Evolutionary conservation across 2,329 filamentous ascomycete species (phyloP).

Genomic region (Alternaria panax): DNA sequence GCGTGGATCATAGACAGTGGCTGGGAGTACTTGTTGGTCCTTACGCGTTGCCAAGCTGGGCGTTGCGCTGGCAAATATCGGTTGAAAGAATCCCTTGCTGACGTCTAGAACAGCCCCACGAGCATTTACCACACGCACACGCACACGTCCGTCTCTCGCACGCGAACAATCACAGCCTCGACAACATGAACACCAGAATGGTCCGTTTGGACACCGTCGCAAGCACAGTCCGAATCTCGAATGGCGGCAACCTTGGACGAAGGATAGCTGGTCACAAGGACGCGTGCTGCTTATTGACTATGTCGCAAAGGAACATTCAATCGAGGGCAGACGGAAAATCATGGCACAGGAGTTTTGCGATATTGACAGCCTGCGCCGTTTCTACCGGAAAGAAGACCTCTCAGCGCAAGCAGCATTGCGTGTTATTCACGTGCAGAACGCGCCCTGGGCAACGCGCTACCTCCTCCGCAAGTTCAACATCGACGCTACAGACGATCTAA

Average conservation of each 20-base stretch:
- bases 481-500: conserved; percentile 55
- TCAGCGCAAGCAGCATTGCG: conserved; percentile 47
- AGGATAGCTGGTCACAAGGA: conserved; percentile 50
- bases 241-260: conserved; percentile 49
- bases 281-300: conserved; percentile 63
- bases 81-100: conserved; percentile 1
- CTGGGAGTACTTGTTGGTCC: neutral
- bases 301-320: conserved; percentile 50
- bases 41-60: neutral
- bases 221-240: conserved; percentile 47
- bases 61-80: neutral
- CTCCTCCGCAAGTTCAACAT: conserved; percentile 63
- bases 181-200: conserved; percentile 25
- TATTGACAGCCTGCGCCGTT: conserved; percentile 53
- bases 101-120: conserved; percentile 23
- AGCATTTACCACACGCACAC: conserved; percentile 23
- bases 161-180: conserved; percentile 18
- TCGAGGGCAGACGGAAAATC: conserved; percentile 53
- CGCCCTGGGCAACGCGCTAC: conserved; percentile 59
- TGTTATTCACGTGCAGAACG: conserved; percentile 62
- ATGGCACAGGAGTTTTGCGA: conserved; percentile 58
- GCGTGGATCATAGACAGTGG: neutral
- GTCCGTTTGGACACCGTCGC: conserved; percentile 36
- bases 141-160: conserved; percentile 18
- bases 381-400: conserved; percentile 52